Base-by-base conservation (phyloP, 192 early-diverging fungal species). In the Rhizophagus clarus region DNA sequence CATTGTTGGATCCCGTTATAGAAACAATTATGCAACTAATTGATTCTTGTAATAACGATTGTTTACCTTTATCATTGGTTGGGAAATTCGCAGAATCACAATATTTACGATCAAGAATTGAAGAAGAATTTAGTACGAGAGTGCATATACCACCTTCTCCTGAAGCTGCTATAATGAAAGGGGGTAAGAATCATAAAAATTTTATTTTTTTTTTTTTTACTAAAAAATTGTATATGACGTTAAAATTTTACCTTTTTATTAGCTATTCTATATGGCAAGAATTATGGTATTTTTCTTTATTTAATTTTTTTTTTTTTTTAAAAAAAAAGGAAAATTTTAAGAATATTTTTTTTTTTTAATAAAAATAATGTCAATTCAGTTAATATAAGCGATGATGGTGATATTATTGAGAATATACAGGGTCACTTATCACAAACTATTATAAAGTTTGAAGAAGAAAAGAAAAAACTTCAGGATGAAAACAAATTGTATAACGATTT, bases 1-100 rank as follows among this genome's bases (percentile, higher is more conserved):
- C 40, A n/a, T 28, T 90, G 22, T 87, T 90, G 82, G 86, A 88
- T 62, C 89, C 87, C 14, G 89, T 90, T 5, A 82, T 90, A 17
- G 83, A 85, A 62, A 83, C 86, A 79, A 86, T 88, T 4, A 68
- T 90, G 9, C 81, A 77, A 67, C 74, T 90, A 74, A 86, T 88
- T 69, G 85, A 90, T 29, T 82, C 84, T 70, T 5, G 34, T 34
- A 45, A 67, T 17, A 80, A 83, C n/a, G 76, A 79, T 22, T 81
- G 87, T 42, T 83, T 84, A 22, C 85, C 87, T 49, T 84, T 90
- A 49, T 85, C 88, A 66, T 76, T 90, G 51, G 87, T 90, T 32
- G 87, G 89, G 81, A 87, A 85, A 14, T 90, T 90, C 66, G 85
- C 85, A 10, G 84, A 85, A 1, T 90, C 89, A 42, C 87, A 84